Evolutionary conservation across 2,329 filamentous ascomycete species (phyloP), one percentile per base, ranked within the genome.

Genomic region (Penicillium sp.): DNA sequence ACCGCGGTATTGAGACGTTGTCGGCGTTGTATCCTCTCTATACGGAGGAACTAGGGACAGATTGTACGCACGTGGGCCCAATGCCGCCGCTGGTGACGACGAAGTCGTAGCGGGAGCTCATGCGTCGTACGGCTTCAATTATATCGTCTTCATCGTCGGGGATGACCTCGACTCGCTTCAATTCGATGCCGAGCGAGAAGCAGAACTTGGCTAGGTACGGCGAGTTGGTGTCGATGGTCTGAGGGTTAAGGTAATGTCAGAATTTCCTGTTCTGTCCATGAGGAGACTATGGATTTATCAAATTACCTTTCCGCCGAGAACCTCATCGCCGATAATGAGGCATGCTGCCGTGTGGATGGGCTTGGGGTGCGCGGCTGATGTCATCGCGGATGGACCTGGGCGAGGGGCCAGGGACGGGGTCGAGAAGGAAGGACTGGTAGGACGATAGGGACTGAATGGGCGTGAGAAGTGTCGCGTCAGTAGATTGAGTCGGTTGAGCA

Each of bases 21-120:
- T 43, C 6, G n/a, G 21, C 12, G 31, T 26, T 21, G 13, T 3
- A 2, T 21, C 26, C 15, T 28, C 35, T 32, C 5, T 17, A 4
- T 28, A 22, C 9, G 22, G n/a, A n/a, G 35, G 26, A 37, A 32
- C 42, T 15, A 17, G 24, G 26, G 33, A 40, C 22, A 15, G 33
- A 32, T 49, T 29, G 55, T 50, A 69, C 83, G 74, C 72, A 91
- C 86, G 91, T 97, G 57, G 93, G 93, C 10, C 91, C 91, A 64
- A 98, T 97, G 28, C 93, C 91, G 58, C 93, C 91, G 61, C 87
- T 93, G 6, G 93, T 97, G 5, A 97, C 88, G 40, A 98, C 87
- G 66, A 97, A 88, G 70, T 97, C 93, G 66, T 96, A 97, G 56
- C 80, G 83, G 45, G 79, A 77, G 64, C 87, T 94, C 89, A 98